Evolutionary conservation across 257 asterid species (phyloP), one percentile per base, ranked within the genome.

Genomic region (Nemophila menziesii): DNA sequence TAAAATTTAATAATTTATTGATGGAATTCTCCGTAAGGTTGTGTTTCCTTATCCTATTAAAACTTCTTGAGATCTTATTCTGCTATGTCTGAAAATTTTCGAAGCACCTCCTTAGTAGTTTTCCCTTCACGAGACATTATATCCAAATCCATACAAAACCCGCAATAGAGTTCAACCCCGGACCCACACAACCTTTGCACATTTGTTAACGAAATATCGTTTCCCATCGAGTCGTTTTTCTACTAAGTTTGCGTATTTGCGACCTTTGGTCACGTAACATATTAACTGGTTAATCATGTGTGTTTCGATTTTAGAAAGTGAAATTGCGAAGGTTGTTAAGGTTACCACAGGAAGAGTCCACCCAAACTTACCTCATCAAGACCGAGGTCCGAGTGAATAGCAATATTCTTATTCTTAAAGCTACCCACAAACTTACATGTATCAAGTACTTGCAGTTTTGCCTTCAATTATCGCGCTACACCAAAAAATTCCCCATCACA

Each of bases 271-370:
- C 1, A 37, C 42, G 15, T 18, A 2, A 12, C 2, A 12, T 13
- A 37, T 11, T 6, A 37, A 12, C 3, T 37, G 18, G 9, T 37
- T 3, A 37, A 37, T 15, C 1, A 8, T 12, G 15, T 37, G 17
- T 3, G 42, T 37, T 13, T 37, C 42, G 15, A 2, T 2, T 2
- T 5, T 2, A 29, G 36, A 13, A 37, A 3, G 2, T 12, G 42
- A 6, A 37, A 37, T 37, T 10, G 40, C 40, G n/a, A 36, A 6
- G 15, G 90, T 79, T 48, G 92, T 62, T 48, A 86, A 54, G 13
- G 96, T 82, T 44, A 70, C 93, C 45, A 82, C 80, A 15, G 96
- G 96, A 33, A 86, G 94, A 38, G 33, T 24, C 33, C 33, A 24
- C n/a, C n/a, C n/a, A n/a, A n/a, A n/a, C n/a, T n/a, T n/a, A n/a